Evolutionary conservation across 1,139 yeast genomes (phyloP).

Genomic region (Scheffersomyces parashehatae): DNA sequence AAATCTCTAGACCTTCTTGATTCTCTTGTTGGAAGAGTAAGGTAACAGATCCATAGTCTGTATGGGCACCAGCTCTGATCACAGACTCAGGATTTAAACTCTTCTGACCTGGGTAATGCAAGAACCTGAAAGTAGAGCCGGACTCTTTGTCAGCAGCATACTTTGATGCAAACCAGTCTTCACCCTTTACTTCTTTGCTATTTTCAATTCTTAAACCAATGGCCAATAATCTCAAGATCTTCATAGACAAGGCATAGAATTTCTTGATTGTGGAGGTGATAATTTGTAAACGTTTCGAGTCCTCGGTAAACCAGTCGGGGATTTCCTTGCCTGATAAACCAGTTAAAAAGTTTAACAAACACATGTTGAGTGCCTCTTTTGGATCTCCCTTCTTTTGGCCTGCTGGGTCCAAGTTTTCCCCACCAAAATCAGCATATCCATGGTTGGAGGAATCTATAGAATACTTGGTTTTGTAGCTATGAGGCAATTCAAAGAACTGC

Average conservation of each 20-base stretch:
- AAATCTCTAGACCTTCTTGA: slow-evolving; percentile 74
- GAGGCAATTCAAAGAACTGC: slow-evolving; percentile 55
- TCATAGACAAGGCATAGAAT: slow-evolving; percentile 44
- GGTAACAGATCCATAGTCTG: slow-evolving; percentile 78
- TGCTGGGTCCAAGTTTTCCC: slow-evolving; percentile 58
- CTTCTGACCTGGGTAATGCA: slow-evolving; percentile 68
- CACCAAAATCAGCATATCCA: slow-evolving; percentile 64
- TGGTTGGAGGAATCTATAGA: slow-evolving; percentile 54
- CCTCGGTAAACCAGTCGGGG: slow-evolving; percentile 46
- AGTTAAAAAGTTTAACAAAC: slow-evolving; percentile 37
- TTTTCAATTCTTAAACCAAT: slow-evolving; percentile 60
- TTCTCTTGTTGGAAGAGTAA: slow-evolving; percentile 66
- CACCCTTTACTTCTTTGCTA: slow-evolving; percentile 25
- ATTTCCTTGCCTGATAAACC: slow-evolving; percentile 36
- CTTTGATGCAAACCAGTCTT: slow-evolving; percentile 62
- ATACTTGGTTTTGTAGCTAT: slow-evolving; percentile 46
- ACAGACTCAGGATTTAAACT: slow-evolving; percentile 51
- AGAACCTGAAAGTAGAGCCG: slow-evolving; percentile 65
- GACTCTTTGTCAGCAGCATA: slow-evolving; percentile 50
- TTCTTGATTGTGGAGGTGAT: slow-evolving; percentile 35
- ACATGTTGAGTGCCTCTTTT: slow-evolving; percentile 57
- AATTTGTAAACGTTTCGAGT: slow-evolving; percentile 29
- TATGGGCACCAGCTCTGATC: slow-evolving; percentile 85
- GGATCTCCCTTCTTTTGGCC: slow-evolving; percentile 58
- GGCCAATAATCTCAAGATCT: slow-evolving; percentile 53